phyloP scores from a whole-genome alignment of 2,329 filamentous ascomycete genomes.

The Blumeria graminis region DNA sequence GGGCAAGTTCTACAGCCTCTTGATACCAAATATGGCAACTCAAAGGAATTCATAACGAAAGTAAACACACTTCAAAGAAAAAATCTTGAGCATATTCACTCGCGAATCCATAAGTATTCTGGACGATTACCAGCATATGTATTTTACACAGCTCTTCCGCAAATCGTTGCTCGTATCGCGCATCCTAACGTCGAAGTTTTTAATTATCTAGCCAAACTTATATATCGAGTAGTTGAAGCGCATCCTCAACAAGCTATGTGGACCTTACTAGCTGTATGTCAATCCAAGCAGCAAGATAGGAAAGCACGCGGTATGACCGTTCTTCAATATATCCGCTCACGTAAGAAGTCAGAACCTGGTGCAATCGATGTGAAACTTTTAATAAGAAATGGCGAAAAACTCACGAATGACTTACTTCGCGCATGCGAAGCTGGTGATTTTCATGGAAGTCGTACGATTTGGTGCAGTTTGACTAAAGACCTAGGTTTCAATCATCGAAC shows the following conservation, averaged over 20 bases:
- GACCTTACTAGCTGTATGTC: constrained; percentile 71
- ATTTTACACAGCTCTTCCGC: constrained; percentile 64
- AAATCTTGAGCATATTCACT: constrained; percentile 44
- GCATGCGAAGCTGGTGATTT: constrained; percentile 58
- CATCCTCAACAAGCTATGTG: constrained; percentile 83
- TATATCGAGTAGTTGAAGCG: constrained; percentile 62
- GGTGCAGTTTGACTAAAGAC: constrained; percentile 52
- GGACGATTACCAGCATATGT: constrained; percentile 47
- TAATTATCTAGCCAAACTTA: constrained; percentile 51
- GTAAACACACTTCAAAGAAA: constrained; percentile 32
- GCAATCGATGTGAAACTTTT: constrained; percentile 41
- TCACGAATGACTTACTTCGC: constrained; percentile 58
- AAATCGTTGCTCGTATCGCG: constrained; percentile 87
- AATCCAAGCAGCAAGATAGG: constrained; percentile 52
- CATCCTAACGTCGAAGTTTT: constrained; percentile 63
- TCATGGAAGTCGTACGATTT: constrained; percentile 39
- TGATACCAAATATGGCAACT: constrained; percentile 20
- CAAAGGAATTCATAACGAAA: constrained; percentile 26
- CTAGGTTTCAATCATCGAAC: constrained; percentile 65
- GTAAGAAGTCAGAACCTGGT: constrained; percentile 26
- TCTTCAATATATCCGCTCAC: constrained; percentile 23
- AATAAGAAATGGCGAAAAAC: constrained; percentile 54
- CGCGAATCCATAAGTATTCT: constrained; percentile 59
- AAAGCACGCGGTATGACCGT: constrained; percentile 27
- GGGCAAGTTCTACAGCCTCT: constrained; percentile 41